These are phyloP conservation scores for Aureobasidium lini DNA, from an alignment of 2,329 filamentous ascomycete species.

Conservation along the genomic window DNA sequence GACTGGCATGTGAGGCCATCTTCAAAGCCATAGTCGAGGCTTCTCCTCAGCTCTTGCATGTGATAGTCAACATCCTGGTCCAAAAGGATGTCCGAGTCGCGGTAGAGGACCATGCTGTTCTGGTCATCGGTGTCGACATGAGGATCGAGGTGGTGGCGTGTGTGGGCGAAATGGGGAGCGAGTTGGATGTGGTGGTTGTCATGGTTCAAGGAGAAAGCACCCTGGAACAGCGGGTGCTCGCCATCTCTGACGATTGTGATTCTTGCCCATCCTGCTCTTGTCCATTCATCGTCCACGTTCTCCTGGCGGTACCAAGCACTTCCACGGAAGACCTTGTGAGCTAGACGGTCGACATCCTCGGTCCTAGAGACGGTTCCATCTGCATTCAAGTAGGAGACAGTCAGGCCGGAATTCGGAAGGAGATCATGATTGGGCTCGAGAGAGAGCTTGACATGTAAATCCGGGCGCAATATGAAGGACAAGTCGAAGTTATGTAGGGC, in stretches of 20 bases:
- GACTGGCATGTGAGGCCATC: slow-evolving; percentile 53
- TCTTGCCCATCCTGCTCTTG: slow-evolving; percentile 77
- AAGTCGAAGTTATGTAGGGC: slow-evolving; percentile 79
- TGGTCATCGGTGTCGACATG: slow-evolving; percentile 43
- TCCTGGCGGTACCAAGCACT: slow-evolving; percentile 59
- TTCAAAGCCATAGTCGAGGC: slow-evolving; percentile 10
- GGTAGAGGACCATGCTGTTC: slow-evolving; percentile 84
- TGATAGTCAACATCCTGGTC: slow-evolving; percentile 28
- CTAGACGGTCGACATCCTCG: slow-evolving; percentile 63
- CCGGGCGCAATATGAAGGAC: slow-evolving; percentile 62
- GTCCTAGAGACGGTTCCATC: slow-evolving; percentile 61
- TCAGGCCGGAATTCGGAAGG: slow-evolving; percentile 61
- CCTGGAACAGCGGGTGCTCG: slow-evolving; percentile 73
- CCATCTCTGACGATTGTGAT: slow-evolving; percentile 75
- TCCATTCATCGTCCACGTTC: slow-evolving; percentile 55
- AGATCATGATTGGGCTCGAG: slow-evolving; percentile 91
- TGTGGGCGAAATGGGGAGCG: slow-evolving; percentile 63
- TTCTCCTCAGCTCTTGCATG: slow-evolving; percentile 59
- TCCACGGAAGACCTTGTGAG: slow-evolving; percentile 81
- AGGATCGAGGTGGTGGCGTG: slow-evolving; percentile 66
- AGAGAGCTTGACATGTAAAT: slow-evolving; percentile 66
- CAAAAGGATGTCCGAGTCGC: slow-evolving; percentile 71
- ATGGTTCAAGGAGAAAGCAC: slow-evolving; percentile 71
- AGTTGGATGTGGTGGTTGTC: slow-evolving; percentile 85
- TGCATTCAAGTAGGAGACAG: slow-evolving; percentile 61